phyloP scores from a whole-genome alignment of 805 yeast species.

The Cyberlindnera americana region DNA sequence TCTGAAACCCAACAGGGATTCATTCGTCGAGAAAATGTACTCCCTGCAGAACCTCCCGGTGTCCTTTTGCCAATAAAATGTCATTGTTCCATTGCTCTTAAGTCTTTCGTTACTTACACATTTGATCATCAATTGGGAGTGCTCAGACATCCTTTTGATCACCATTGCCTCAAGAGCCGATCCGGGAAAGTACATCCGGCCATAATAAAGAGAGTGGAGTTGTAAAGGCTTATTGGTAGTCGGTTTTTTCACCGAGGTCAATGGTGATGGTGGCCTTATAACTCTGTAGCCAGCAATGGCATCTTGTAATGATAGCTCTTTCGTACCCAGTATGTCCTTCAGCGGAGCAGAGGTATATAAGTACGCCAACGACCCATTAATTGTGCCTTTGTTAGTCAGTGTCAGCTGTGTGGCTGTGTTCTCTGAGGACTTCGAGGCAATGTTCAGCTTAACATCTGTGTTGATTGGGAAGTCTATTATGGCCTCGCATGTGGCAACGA shows the following conservation, averaged over 20 bases:
- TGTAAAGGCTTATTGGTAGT: slow-evolving; percentile 2
- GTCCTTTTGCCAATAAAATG: slow-evolving; percentile 69
- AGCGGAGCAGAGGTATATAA: slow-evolving; percentile 65
- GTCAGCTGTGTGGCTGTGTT: slow-evolving; percentile 71
- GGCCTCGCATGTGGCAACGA: slow-evolving; percentile 64
- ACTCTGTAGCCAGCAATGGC: slow-evolving; percentile 66
- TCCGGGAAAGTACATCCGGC: slow-evolving; percentile 85
- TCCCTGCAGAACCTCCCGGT: slow-evolving; percentile 65
- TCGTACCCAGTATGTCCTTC: slow-evolving; percentile 46
- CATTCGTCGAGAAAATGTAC: slow-evolving; percentile 77
- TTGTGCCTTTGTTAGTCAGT: slow-evolving; percentile 55
- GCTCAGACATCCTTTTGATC: slow-evolving; percentile 55
- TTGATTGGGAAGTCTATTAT: slow-evolving; percentile 76
- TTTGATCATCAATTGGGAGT: slow-evolving; percentile 65
- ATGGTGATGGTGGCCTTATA: slow-evolving; percentile 38
- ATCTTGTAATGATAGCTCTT: slow-evolving; percentile 54
- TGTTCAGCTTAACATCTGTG: slow-evolving; percentile 55
- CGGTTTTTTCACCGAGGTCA: slow-evolving; percentile 30
- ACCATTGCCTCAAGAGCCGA: slow-evolving; percentile 85
- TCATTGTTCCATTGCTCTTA: slow-evolving; percentile 52
- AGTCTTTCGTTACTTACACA: slow-evolving; percentile 67
- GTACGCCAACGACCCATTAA: slow-evolving; percentile 83
- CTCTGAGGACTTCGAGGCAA: slow-evolving; percentile 67
- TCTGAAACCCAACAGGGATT: slow-evolving; percentile 76
- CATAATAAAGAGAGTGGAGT: slow-evolving; percentile 58